Conservation (phyloP, 108 stramenopile species). For the Mayamaea pseudoterrestris region DNA sequence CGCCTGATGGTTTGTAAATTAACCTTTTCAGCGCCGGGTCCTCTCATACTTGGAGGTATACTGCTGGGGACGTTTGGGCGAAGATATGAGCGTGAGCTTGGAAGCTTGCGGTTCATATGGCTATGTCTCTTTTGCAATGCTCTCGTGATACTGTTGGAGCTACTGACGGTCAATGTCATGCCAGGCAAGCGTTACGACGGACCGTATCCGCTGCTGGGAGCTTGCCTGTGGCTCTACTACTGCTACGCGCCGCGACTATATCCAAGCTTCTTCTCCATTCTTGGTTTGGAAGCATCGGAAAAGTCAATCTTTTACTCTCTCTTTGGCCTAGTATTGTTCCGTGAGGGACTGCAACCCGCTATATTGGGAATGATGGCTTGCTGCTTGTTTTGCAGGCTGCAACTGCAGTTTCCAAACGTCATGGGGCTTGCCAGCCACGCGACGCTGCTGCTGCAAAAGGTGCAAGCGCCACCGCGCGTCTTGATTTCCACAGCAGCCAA, state of each 20-base stretch:
- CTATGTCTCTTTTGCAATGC: slow-evolving; percentile 20
- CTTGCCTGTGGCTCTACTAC: slow-evolving; percentile 38
- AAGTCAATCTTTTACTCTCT: slow-evolving; percentile 37
- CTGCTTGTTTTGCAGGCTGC: not conserved
- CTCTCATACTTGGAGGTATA: slow-evolving; percentile 38
- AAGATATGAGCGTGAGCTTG: slow-evolving; percentile 67
- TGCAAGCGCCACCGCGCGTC: slow-evolving; percentile 3
- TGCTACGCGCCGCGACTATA: slow-evolving; percentile 49
- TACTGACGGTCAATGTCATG: slow-evolving; percentile 8
- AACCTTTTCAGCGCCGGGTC: too few species aligned
- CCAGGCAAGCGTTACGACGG: slow-evolving; percentile 15
- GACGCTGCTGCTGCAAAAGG: not conserved
- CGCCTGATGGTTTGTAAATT: too few species aligned
- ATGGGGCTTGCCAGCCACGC: not conserved
- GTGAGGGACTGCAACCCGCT: not conserved
- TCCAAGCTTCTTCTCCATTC: slow-evolving; percentile 46
- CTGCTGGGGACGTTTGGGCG: slow-evolving; percentile 32
- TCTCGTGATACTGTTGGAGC: slow-evolving; percentile 22
- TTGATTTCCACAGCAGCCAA: too few species aligned
- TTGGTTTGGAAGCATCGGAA: slow-evolving; percentile 59
- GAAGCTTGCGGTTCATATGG: slow-evolving; percentile 35
- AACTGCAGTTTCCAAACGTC: not conserved
- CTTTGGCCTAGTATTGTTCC: not conserved
- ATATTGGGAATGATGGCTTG: slow-evolving; percentile 2
- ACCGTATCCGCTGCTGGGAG: slow-evolving; percentile 46